Percentiles rank a stretch among this genome's conserved stretches.
These are phyloP conservation scores for Sarocladiaceae sp. DNA, from an alignment of 2,329 filamentous ascomycete species.

Conservation along the genomic window DNA sequence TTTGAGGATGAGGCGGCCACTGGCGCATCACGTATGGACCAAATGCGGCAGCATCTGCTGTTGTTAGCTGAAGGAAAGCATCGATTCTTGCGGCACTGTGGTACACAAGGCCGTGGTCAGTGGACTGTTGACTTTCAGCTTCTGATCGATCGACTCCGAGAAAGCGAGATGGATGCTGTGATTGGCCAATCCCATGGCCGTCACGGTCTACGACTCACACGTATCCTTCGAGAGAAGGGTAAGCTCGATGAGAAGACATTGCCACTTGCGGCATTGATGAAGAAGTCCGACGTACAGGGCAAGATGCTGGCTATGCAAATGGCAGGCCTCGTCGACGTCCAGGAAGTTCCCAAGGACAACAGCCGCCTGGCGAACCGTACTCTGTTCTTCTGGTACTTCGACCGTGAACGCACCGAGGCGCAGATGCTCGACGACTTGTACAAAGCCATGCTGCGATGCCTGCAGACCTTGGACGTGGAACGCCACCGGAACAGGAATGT, in stretches of 20 bases:
- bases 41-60: constrained; percentile 69
- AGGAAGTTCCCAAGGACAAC: constrained; percentile 89
- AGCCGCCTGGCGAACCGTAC: constrained; percentile 77
- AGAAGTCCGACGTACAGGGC: constrained; percentile 77
- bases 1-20: constrained; percentile 44
- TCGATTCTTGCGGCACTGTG: constrained; percentile 65
- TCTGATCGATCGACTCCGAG: constrained; percentile 65
- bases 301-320: constrained; percentile 84
- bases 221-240: constrained; percentile 80
- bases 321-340: constrained; percentile 81
- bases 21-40: constrained; percentile 45
- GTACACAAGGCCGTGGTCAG: constrained; percentile 58
- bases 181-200: constrained; percentile 74
- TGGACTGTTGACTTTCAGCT: constrained; percentile 84
- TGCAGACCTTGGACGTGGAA: constrained; percentile 78
- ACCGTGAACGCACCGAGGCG: constrained; percentile 65
- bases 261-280: constrained; percentile 75
- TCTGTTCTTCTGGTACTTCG: constrained; percentile 90
- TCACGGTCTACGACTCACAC: constrained; percentile 74
- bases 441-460: constrained; percentile 80
- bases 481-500: constrained; percentile 67
- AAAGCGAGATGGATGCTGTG: constrained; percentile 76
- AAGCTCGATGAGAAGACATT: constrained; percentile 94
- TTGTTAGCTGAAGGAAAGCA: constrained; percentile 66
- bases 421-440: constrained; percentile 78